Conservation (phyloP, 306 rosid species). For the Dalbergia cultrata region DNA sequence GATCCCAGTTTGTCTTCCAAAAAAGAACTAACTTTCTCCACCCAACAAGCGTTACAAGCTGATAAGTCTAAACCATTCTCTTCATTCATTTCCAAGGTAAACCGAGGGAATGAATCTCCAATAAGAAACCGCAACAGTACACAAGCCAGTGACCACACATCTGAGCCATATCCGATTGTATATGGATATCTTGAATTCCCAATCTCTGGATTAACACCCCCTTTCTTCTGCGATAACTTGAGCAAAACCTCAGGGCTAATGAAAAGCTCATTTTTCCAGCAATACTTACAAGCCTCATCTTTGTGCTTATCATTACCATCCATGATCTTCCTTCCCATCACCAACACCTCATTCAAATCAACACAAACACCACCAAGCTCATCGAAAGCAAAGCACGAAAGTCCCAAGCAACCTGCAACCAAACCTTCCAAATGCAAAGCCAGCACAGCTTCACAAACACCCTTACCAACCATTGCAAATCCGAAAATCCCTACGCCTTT, state of each 20-base stretch:
- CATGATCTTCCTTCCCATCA: constrained; percentile 62
- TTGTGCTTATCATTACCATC: constrained; percentile 42
- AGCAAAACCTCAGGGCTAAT: constrained; percentile 75
- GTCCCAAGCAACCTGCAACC: constrained; percentile 66
- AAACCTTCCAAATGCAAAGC: constrained; percentile 70
- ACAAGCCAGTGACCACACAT: constrained; percentile 83
- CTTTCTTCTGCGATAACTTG: constrained; percentile 60
- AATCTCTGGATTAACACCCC: constrained; percentile 49
- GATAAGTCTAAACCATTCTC: constrained; percentile 51
- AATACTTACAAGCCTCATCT: constrained; percentile 47
- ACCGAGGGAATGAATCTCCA: constrained; percentile 58
- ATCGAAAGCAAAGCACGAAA: constrained; percentile 69
- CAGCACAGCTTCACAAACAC: constrained; percentile 70
- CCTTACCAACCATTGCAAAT: constrained; percentile 62
- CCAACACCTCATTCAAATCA: constrained; percentile 69
- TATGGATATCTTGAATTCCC: constrained; percentile 47
- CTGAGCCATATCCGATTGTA: constrained; percentile 65
- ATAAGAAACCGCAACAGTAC: constrained; percentile 64
- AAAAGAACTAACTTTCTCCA: constrained; percentile 63
- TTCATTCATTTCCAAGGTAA: constrained; percentile 48
- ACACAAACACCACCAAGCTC: constrained; percentile 67
- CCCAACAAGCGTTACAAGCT: constrained; percentile 59
- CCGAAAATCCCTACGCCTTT: constrained; percentile 48
- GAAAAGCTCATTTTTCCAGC: constrained; percentile 51
- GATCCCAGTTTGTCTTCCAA: constrained; percentile 65